These are phyloP conservation scores for Malassezia obtusa DNA, from an alignment of 1,284 basidiomycete genomes.

Conservation along the genomic window DNA sequence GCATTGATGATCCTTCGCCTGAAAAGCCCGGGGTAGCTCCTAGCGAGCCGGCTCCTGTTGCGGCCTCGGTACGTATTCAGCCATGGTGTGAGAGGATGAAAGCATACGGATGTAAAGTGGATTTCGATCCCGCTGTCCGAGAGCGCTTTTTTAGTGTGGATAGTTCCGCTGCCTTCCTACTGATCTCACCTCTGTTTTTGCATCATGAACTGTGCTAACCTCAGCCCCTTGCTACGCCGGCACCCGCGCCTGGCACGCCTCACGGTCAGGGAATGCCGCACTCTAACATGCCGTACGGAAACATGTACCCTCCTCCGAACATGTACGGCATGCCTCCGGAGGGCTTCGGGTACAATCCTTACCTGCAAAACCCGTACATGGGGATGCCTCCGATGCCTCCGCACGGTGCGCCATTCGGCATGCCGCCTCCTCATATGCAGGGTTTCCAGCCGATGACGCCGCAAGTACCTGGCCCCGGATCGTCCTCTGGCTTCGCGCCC, in stretches of 20 bases:
- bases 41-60: background rate
- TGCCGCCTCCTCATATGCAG: constrained; percentile 23
- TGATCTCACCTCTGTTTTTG: constrained; percentile 49
- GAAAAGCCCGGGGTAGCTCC: background rate
- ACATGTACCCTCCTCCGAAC: constrained; percentile 1
- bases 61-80: constrained; percentile 1
- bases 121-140: constrained; percentile 54
- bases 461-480: background rate
- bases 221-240: background rate
- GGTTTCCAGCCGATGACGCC: constrained; percentile 17
- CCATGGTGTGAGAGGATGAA: constrained; percentile 35
- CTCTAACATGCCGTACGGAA: background rate
- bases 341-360: background rate
- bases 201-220: constrained; percentile 1
- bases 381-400: background rate
- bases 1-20: constrained; percentile 48
- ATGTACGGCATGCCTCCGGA: constrained; percentile 13
- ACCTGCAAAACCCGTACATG: background rate
- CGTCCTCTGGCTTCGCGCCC: background rate
- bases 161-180: constrained; percentile 66
- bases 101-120: constrained; percentile 61
- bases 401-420: constrained; percentile 15
- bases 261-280: background rate
- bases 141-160: constrained; percentile 65
- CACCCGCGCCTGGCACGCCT: background rate